Percentiles rank a stretch among this genome's conserved stretches.
These are phyloP conservation scores for Hanseniaspora guilliermondii DNA, from an alignment of 805 yeast species.

Conservation along the genomic window DNA sequence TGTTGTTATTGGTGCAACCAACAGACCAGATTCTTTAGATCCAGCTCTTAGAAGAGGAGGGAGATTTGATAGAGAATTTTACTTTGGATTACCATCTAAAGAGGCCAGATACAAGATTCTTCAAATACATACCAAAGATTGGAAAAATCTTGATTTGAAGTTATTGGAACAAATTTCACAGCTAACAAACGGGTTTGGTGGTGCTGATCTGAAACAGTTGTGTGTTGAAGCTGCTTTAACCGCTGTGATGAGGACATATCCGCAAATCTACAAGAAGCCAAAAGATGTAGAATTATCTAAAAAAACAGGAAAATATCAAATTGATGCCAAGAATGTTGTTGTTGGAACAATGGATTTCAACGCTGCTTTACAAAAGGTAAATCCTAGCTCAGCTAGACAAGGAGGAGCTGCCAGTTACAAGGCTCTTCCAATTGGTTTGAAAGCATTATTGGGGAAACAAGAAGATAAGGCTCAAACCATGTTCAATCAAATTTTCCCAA, in stretches of 20 bases:
- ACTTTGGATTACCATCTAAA: conserved; percentile 81
- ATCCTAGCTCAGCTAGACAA: conserved; percentile 86
- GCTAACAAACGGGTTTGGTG: conserved; percentile 91
- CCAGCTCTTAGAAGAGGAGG: conserved; percentile 97
- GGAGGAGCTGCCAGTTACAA: conserved; percentile 51
- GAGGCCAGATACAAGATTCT: conserved; percentile 69
- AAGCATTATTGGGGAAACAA: conserved; percentile 47
- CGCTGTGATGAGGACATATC: conserved; percentile 82
- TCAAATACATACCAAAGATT: conserved; percentile 72
- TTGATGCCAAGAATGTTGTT: conserved; percentile 57
- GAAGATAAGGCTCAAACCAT: conserved; percentile 35
- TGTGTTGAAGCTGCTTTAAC: conserved; percentile 93
- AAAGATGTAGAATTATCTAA: not conserved
- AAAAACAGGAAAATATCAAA: conserved; percentile 46
- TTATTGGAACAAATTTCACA: conserved; percentile 59
- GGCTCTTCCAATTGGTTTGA: conserved; percentile 64
- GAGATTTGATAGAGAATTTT: conserved; percentile 91
- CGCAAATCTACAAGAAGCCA: conserved; percentile 73
- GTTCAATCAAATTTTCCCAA: conserved; percentile 51
- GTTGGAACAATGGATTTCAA: conserved; percentile 78
- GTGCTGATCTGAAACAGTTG: conserved; percentile 88
- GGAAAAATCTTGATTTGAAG: conserved; percentile 56
- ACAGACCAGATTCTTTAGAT: conserved; percentile 95
- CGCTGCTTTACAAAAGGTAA: conserved; percentile 69
- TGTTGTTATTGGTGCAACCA: conserved; percentile 95